Percentiles rank a stretch among this genome's conserved stretches.
These are phyloP conservation scores for Fusarium sp. DNA, from an alignment of 2,329 filamentous ascomycete species.

Conservation along the genomic window DNA sequence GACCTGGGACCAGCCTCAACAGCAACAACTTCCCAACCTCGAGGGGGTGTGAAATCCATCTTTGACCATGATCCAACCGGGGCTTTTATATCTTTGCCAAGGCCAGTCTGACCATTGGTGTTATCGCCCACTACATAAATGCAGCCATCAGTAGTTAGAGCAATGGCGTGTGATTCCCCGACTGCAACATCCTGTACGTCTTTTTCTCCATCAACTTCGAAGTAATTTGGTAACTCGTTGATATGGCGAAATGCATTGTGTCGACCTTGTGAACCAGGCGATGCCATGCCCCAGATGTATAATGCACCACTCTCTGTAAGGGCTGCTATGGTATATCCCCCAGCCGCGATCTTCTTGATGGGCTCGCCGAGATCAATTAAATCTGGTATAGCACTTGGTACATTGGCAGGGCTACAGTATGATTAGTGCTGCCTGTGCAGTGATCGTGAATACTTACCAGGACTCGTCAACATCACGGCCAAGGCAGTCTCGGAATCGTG, in stretches of 20 bases:
- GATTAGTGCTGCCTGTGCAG: constrained; percentile 11
- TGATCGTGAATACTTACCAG: constrained; percentile 43
- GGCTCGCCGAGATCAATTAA: constrained; percentile 63
- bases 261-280: constrained; percentile 44
- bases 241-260: constrained; percentile 48
- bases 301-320: constrained; percentile 67
- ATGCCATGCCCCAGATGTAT: constrained; percentile 68
- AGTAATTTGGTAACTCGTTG: constrained; percentile 53
- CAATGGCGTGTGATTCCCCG: constrained; percentile 69
- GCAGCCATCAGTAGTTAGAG: constrained; percentile 59
- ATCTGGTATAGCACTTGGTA: constrained; percentile 59
- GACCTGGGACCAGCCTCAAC: constrained; percentile 62
- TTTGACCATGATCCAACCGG: constrained; percentile 51
- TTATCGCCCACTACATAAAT: constrained; percentile 69
- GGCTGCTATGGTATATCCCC: constrained; percentile 68
- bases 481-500: constrained; percentile 66
- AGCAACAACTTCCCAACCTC: constrained; percentile 48
- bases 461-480: constrained; percentile 59
- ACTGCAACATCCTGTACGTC: constrained; percentile 69
- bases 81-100: constrained; percentile 41
- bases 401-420: constrained; percentile 55
- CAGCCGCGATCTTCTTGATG: constrained; percentile 64
- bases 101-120: constrained; percentile 68
- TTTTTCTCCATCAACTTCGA: constrained; percentile 57
- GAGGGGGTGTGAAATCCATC: constrained; percentile 44